phyloP scores from a whole-genome alignment of 768 basidiomycete genomes.

The Austroboletus festivus region DNA sequence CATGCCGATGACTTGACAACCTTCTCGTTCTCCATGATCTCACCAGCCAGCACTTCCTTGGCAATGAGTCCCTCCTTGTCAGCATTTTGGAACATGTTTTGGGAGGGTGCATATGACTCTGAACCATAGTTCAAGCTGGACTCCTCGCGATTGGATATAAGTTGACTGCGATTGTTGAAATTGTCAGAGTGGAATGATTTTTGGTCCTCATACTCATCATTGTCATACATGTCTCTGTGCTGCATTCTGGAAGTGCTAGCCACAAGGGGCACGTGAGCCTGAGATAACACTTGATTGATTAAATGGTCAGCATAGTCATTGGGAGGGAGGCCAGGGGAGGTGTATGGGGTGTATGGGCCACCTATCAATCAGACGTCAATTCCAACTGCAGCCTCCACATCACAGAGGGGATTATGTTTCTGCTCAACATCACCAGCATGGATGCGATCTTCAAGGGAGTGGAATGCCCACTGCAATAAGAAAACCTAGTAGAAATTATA shows the following conservation, averaged over 20 bases:
- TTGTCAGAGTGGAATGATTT: slow-evolving; percentile 74
- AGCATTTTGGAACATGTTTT: slow-evolving; percentile 98
- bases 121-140: slow-evolving; percentile 80
- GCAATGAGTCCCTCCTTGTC: no score
- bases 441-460: slow-evolving; percentile 82
- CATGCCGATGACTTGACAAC: no score
- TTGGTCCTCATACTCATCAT: slow-evolving; percentile 69
- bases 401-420: slow-evolving; percentile 28
- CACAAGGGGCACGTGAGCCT: slow-evolving; percentile 79
- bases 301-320: slow-evolving; percentile 50
- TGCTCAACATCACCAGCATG: slow-evolving; percentile 11
- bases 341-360: slow-evolving; percentile 81
- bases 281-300: slow-evolving; percentile 51
- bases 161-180: slow-evolving; percentile 73
- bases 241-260: slow-evolving; percentile 79
- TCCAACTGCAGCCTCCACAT: slow-evolving; percentile 71
- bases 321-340: slow-evolving; percentile 45
- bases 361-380: slow-evolving; percentile 48
- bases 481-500: slow-evolving; percentile 67
- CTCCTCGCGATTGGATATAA: slow-evolving; percentile 77
- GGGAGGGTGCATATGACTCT: slow-evolving; percentile 90
- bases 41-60: no score
- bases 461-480: slow-evolving; percentile 82
- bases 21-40: no score
- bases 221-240: slow-evolving; percentile 64